phyloP scores from a whole-genome alignment of 2,329 filamentous ascomycete genomes.

The Colletotrichum godetiae region DNA sequence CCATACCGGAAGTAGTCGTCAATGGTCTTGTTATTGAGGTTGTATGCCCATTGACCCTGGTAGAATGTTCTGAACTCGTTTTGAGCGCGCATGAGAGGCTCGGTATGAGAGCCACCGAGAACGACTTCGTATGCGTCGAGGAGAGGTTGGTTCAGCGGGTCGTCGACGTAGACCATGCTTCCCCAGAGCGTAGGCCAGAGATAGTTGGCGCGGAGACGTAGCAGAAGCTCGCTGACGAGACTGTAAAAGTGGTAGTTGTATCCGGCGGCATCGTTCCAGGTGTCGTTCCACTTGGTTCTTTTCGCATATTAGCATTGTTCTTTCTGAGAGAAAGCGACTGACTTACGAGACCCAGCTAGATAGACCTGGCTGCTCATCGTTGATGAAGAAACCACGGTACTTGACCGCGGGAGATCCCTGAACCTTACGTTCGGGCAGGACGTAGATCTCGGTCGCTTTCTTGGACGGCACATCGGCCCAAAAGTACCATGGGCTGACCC shows the following conservation, averaged over 20 bases:
- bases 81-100: conserved; percentile 74
- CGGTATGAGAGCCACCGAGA: conserved; percentile 78
- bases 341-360: conserved; percentile 70
- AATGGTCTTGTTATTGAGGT: conserved; percentile 76
- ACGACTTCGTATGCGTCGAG: conserved; percentile 81
- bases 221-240: conserved; percentile 76
- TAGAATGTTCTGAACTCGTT: conserved; percentile 66
- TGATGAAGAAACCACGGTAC: conserved; percentile 77
- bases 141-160: conserved; percentile 73
- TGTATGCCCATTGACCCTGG: conserved; percentile 75
- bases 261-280: conserved; percentile 55
- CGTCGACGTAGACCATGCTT: conserved; percentile 78
- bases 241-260: conserved; percentile 74
- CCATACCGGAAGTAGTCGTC: conserved; percentile 76
- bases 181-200: conserved; percentile 81
- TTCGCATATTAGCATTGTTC: neutral
- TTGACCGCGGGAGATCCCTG: conserved; percentile 72
- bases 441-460: conserved; percentile 64
- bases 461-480: conserved; percentile 72
- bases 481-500: conserved; percentile 77
- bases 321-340: neutral
- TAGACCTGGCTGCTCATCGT: conserved; percentile 75
- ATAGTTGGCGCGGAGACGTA: conserved; percentile 78
- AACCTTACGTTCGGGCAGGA: conserved; percentile 62
- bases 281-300: conserved; percentile 52